Base-by-base conservation (phyloP, 202 grass and related monocot species). In the Carex sylvatica region DNA sequence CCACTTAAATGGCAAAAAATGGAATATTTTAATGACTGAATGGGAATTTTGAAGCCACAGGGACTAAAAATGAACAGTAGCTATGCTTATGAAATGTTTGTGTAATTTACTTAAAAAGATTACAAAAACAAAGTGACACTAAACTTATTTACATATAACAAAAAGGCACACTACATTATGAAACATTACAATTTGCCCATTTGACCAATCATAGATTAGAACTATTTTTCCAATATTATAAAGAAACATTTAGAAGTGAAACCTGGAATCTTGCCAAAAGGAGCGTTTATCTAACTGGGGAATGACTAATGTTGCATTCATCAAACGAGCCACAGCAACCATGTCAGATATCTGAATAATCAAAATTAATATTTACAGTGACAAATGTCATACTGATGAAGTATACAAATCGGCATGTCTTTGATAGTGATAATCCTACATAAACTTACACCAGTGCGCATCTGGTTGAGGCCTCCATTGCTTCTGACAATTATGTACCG, bases 221-320 rank as follows among this genome's bases (percentile, higher is more conserved):
- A 14, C 14, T 44, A 59, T 72, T 53, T 16, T 61, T 30, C 4
- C 7, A 78, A 82, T 70, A 82, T 70, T 85, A 62, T 2, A 20
- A 81, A 72, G 13, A 58, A 49, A 16, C 83, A 69, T 26, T 12
- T 61, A 77, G 80, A 23, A 77, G 62, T 82, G 61, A 75, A 81
- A 95, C 95, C 92, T 98, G 63, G 87, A 83, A 83, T 98, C 95
- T 86, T 93, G 95, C 95, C 95, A 98, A 91, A 98, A 95, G 16
- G 95, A 98, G 42, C 89, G 87, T 36, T 91, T 98, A 81, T 98
- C 95, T 86, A 98, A 85, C 61, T 95, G 87, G 83, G 95, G 92
- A 86, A 98, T 87, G 83, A 98, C 90, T 85, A 98, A 83, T 65
- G 92, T 90, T 84, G 90, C 92, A 91, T 98, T 98, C 82, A 98